phyloP scores from a whole-genome alignment of 192 early-diverging fungal species.

The Entomortierella lignicola region DNA sequence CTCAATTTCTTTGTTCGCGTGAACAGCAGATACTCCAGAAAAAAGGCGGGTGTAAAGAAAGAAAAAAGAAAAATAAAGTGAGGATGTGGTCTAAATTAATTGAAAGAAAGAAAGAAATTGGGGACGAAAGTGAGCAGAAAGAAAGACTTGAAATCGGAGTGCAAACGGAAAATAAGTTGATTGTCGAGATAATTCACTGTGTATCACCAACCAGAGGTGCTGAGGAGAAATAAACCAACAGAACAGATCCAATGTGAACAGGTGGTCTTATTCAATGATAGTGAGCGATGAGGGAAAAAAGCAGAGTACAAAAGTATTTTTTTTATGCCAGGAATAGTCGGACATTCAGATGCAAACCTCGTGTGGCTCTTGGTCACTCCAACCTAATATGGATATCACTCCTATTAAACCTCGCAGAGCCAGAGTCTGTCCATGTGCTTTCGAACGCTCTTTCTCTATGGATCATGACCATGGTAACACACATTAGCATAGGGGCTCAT shows the following conservation, averaged over 20 bases:
- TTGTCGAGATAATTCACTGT: background rate
- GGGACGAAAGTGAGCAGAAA: background rate
- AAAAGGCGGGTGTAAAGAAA: background rate
- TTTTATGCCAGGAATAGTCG: background rate
- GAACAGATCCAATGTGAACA: conserved; percentile 16
- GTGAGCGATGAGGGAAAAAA: background rate
- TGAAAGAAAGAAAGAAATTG: conserved; percentile 2
- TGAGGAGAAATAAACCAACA: conserved; percentile 20
- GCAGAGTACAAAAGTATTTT: background rate
- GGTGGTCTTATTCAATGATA: conserved; percentile 18
- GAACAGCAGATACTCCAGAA: background rate
- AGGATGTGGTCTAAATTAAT: background rate
- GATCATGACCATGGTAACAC: conserved; percentile 5
- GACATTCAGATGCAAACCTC: background rate
- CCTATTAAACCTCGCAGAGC: no score
- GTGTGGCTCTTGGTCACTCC: conserved; percentile 2
- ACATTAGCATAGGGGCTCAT: background rate
- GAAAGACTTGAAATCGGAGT: background rate
- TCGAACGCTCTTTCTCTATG: background rate
- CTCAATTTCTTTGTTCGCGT: background rate
- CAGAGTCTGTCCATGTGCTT: conserved; percentile 4
- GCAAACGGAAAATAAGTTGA: background rate
- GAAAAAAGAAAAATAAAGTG: conserved; percentile 10
- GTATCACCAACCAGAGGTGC: background rate
- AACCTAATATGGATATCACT: no score